These are phyloP conservation scores for Auricularia auricula-judae DNA, from an alignment of 768 basidiomycete genomes.

Conservation along the genomic window DNA sequence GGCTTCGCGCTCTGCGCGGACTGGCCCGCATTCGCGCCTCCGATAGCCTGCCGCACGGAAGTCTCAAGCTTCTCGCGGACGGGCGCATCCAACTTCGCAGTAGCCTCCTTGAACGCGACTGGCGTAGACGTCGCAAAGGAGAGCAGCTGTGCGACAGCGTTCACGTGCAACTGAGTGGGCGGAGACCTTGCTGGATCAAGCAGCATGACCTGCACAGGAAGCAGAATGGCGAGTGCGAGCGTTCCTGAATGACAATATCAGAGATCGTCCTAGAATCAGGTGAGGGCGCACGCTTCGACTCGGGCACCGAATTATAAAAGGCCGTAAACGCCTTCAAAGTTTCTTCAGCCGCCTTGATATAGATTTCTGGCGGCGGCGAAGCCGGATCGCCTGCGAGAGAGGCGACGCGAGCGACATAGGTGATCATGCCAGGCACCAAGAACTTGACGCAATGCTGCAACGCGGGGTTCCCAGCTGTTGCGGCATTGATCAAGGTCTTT, in stretches of 20 bases:
- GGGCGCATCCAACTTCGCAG: constrained; percentile 47
- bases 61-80: constrained; percentile 58
- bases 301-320: constrained; percentile 44
- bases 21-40: constrained; percentile 25
- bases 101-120: constrained; percentile 74
- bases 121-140: constrained; percentile 63
- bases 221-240: constrained; percentile 53
- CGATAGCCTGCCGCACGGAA: constrained; percentile 67
- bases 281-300: constrained; percentile 49
- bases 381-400: constrained; percentile 47
- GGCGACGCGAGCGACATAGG: constrained; percentile 61
- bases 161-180: constrained; percentile 36
- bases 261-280: neutral
- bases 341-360: constrained; percentile 58
- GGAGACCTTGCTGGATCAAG: constrained; percentile 41
- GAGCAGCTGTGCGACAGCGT: constrained; percentile 58
- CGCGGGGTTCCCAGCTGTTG: constrained; percentile 49
- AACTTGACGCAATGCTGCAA: constrained; percentile 63
- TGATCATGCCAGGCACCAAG: constrained; percentile 73
- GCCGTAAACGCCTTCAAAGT: constrained; percentile 71
- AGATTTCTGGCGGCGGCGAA: constrained; percentile 33
- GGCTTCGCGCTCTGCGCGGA: constrained; percentile 41
- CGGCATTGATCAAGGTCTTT: constrained; percentile 69
- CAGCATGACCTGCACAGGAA: constrained; percentile 66
- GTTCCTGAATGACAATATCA: constrained; percentile 35